These are phyloP conservation scores for Heliosperma pusillum DNA, from an alignment of 148 eudicot species.

Conservation along the genomic window DNA sequence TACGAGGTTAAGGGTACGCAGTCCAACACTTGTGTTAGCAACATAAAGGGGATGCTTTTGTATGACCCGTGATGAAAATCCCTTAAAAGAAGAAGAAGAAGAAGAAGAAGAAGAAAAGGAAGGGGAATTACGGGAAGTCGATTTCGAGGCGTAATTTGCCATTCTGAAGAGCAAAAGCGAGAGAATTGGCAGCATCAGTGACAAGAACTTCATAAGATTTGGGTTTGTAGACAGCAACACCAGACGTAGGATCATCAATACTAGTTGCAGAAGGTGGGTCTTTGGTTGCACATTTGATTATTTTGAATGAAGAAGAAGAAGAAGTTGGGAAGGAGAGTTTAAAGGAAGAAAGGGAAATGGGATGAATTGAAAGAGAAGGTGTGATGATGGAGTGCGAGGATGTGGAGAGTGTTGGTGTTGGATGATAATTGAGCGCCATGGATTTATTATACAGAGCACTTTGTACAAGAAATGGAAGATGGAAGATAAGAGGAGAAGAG, in stretches of 20 bases:
- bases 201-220: constrained; percentile 80
- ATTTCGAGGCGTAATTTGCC: constrained; percentile 80
- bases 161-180: constrained; percentile 59
- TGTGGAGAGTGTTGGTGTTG: constrained; percentile 1
- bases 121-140: constrained; percentile 72
- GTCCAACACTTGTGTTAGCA: no score
- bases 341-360: constrained; percentile 8
- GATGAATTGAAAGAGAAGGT: background rate
- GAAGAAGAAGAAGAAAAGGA: background rate
- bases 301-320: constrained; percentile 12
- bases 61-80: no score
- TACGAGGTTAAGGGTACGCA: no score
- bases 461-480: background rate
- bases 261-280: constrained; percentile 27
- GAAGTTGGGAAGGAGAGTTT: constrained; percentile 17
- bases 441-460: background rate
- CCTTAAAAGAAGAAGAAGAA: background rate
- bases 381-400: background rate
- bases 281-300: constrained; percentile 39
- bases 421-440: constrained; percentile 27
- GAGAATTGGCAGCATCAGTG: constrained; percentile 73
- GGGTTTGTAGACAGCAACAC: constrained; percentile 86
- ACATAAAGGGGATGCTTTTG: no score
- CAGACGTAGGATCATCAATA: constrained; percentile 41
- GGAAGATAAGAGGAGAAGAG: constrained; percentile 1